Evolutionary conservation across 1,284 basidiomycete species (phyloP).

Genomic region (Pterula multifida): DNA sequence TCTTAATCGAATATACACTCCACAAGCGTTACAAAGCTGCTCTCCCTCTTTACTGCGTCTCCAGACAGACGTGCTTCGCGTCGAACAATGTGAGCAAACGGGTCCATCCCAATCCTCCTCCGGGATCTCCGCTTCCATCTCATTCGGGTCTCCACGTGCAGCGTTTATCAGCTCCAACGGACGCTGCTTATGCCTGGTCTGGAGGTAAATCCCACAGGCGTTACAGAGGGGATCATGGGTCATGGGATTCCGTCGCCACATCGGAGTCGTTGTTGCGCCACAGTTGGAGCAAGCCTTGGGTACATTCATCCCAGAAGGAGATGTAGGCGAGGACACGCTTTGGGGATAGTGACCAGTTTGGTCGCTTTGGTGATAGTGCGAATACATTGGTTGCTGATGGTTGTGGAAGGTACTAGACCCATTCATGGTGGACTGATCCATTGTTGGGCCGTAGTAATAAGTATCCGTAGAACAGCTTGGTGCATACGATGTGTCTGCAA

Average conservation of each 20-base stretch:
- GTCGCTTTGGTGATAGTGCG: neutral
- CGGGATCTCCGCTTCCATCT: slow-evolving; percentile 23
- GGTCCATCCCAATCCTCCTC: slow-evolving; percentile 23
- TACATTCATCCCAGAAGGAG: slow-evolving; percentile 9
- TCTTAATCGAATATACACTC: slow-evolving; percentile 32
- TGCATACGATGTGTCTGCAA: no score
- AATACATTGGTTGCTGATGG: no score
- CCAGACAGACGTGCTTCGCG: slow-evolving; percentile 36
- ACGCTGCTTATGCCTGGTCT: slow-evolving; percentile 32
- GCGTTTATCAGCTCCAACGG: slow-evolving; percentile 38
- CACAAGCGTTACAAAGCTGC: slow-evolving; percentile 38
- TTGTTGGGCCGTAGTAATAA: no score
- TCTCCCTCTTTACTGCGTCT: slow-evolving; percentile 32
- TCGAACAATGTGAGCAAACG: slow-evolving; percentile 34
- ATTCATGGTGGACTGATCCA: no score
- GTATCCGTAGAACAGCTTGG: no score
- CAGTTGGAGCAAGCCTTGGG: slow-evolving; percentile 35
- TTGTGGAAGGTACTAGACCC: no score
- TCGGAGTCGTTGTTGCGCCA: slow-evolving; percentile 30
- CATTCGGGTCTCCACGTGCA: neutral
- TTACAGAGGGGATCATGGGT: slow-evolving; percentile 34
- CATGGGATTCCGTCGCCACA: slow-evolving; percentile 33
- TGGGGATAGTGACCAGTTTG: neutral
- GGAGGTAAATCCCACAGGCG: slow-evolving; percentile 35
- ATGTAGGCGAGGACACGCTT: neutral